A percentile compares a stretch with the other conserved stretches of the same genome.
phyloP scores from a whole-genome alignment of 2,329 filamentous ascomycete genomes.

The Sporothrix mexicana region DNA sequence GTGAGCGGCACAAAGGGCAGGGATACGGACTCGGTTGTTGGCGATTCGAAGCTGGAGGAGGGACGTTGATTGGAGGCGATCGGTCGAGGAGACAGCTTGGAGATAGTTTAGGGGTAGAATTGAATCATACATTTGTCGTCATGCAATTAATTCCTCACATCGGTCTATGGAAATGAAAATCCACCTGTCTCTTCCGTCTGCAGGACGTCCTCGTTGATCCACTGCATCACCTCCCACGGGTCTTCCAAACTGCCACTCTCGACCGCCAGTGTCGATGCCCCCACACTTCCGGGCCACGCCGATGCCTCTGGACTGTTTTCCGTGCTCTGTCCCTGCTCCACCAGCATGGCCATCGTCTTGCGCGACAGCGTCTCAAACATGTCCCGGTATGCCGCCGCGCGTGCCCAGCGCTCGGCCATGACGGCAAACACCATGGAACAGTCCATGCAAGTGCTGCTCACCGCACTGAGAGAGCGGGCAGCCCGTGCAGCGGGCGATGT shows the following conservation, averaged over 20 bases:
- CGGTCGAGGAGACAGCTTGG: too few species aligned
- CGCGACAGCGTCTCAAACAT: conserved; percentile 8
- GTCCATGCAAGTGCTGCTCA: conserved; percentile 45
- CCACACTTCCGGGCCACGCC: not conserved
- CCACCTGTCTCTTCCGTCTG: too few species aligned
- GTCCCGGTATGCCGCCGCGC: conserved; percentile 44
- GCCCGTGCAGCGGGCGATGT: not conserved
- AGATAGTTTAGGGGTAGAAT: too few species aligned
- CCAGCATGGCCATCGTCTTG: not conserved
- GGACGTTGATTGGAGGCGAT: too few species aligned
- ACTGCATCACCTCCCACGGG: conserved; percentile 20
- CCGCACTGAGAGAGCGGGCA: conserved; percentile 29
- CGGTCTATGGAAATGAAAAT: too few species aligned
- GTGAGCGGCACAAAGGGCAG: too few species aligned
- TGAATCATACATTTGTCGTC: too few species aligned
- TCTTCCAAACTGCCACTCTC: conserved; percentile 4
- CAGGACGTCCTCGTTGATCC: conserved; percentile 10
- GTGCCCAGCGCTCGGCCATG: conserved; percentile 39
- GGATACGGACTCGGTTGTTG: not conserved
- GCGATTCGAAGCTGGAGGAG: not conserved
- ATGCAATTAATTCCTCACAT: too few species aligned
- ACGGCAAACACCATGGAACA: conserved; percentile 47
- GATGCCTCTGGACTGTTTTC: too few species aligned
- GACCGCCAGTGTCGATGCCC: not conserved
- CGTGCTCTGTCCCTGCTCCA: too few species aligned